Evolutionary conservation across 768 basidiomycete genomes (phyloP).

Genomic region (Pleurotus tuoliensis): DNA sequence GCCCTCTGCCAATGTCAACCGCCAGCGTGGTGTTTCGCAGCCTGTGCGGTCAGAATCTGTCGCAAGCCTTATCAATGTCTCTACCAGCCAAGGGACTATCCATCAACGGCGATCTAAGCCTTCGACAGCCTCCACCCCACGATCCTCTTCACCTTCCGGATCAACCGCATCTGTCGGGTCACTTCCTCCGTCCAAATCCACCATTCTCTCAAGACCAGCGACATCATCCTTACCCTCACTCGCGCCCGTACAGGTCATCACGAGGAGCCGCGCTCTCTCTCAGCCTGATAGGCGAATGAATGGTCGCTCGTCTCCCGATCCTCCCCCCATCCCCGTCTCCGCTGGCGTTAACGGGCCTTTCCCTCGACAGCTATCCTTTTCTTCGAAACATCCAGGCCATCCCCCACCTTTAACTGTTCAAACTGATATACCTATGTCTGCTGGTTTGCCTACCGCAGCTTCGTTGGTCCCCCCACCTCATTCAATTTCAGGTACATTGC

Average conservation of each 20-base stretch:
- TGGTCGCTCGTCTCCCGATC: constrained; percentile 49
- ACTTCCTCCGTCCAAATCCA: constrained; percentile 15
- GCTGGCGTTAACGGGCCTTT: constrained; percentile 31
- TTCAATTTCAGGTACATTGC: constrained; percentile 51
- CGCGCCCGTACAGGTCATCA: constrained; percentile 22
- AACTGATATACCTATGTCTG: constrained; percentile 41
- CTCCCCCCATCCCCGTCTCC: constrained; percentile 49
- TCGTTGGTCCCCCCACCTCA: constrained; percentile 43
- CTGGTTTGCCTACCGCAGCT: constrained; percentile 19
- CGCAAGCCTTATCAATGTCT: constrained; percentile 47
- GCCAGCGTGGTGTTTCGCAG: constrained; percentile 59
- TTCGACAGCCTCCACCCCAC: constrained; percentile 48
- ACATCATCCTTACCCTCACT: constrained; percentile 36
- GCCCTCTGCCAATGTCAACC: constrained; percentile 36
- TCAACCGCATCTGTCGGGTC: constrained; percentile 42
- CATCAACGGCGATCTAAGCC: constrained; percentile 60
- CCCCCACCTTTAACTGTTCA: constrained; percentile 46
- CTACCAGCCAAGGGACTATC: constrained; percentile 62
- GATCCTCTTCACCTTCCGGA: constrained; percentile 52
- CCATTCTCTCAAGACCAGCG: constrained; percentile 25
- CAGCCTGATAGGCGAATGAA: constrained; percentile 67
- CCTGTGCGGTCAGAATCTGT: constrained; percentile 34
- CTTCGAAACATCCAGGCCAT: constrained; percentile 53
- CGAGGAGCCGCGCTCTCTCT: constrained; percentile 64
- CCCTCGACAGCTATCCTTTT: constrained; percentile 58